Conservation (phyloP, 164 flowering plant species). For the Hamamelis virginiana region DNA sequence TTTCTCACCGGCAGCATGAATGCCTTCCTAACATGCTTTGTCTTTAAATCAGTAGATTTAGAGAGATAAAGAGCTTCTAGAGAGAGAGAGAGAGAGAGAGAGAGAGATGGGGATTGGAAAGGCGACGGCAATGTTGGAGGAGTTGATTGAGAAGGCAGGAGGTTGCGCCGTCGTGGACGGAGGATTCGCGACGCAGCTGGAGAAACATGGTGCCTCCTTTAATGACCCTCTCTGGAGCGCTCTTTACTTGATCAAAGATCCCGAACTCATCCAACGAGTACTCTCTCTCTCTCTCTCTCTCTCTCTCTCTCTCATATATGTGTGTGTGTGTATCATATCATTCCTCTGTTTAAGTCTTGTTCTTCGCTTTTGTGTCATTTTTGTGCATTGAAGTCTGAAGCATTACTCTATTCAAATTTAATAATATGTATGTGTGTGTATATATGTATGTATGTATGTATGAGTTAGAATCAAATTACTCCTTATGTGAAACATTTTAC, state of each 20-base stretch:
- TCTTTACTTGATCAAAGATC: slow-evolving; percentile 62
- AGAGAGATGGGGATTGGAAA: slow-evolving; percentile 2
- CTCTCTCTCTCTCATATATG: neutral
- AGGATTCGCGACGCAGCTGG: slow-evolving; percentile 90
- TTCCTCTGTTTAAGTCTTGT: neutral
- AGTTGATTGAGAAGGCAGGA: slow-evolving; percentile 64
- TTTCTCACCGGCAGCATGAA: slow-evolving; percentile 1
- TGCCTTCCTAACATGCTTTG: neutral
- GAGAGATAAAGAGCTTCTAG: neutral
- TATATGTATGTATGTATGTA: no score
- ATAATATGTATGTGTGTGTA: no score
- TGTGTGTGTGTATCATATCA: no score
- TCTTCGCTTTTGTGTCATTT: neutral
- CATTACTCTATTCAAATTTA: no score
- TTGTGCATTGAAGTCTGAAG: neutral
- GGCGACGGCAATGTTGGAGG: slow-evolving; percentile 42
- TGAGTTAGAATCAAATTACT: no score
- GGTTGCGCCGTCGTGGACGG: slow-evolving; percentile 90
- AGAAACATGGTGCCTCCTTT: slow-evolving; percentile 71
- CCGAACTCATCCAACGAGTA: slow-evolving; percentile 68
- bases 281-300: slow-evolving; percentile 5
- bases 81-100: slow-evolving; percentile 9
- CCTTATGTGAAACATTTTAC: no score
- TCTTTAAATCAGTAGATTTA: neutral
- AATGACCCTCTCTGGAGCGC: slow-evolving; percentile 95